Conservation (phyloP, 225 moss, liverwort and hornwort species). For the Pseudoscleropodium purum region DNA sequence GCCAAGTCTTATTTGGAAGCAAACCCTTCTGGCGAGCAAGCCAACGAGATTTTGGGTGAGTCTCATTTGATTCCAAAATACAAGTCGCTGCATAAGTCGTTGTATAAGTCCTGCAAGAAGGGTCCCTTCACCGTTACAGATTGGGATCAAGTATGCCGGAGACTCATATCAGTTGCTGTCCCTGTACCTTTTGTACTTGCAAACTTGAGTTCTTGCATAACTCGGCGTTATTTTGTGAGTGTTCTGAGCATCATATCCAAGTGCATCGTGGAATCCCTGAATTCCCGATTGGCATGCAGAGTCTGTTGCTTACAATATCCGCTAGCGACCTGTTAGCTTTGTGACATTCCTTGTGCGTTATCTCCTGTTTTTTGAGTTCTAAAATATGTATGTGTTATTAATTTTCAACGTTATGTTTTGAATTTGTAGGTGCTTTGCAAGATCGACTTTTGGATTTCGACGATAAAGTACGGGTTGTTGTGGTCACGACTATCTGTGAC, state of each 20-base stretch:
- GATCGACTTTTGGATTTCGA: slow-evolving; percentile 78
- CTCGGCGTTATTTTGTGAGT: neutral
- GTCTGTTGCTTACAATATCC: neutral
- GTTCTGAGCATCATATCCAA: neutral
- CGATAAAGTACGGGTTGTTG: slow-evolving; percentile 68
- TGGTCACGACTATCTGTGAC: slow-evolving; percentile 60
- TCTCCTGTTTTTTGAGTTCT: neutral
- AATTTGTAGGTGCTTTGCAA: slow-evolving; percentile 51
- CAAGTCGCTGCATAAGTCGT: neutral
- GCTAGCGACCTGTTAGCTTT: neutral
- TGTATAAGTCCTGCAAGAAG: neutral
- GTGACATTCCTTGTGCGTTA: neutral
- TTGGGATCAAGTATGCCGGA: neutral
- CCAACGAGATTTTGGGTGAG: slow-evolving; percentile 66
- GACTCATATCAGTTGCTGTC: neutral
- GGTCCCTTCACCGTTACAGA: neutral
- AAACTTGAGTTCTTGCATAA: neutral
- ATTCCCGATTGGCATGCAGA: neutral
- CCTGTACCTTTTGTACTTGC: neutral
- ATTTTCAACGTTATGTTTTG: neutral
- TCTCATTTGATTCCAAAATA: neutral
- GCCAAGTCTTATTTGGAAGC: slow-evolving; percentile 67
- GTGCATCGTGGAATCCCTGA: neutral
- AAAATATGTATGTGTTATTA: neutral
- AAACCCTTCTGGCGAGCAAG: slow-evolving; percentile 63